phyloP scores from a whole-genome alignment of 768 basidiomycete species.

The Cyclocybe aegerita region DNA sequence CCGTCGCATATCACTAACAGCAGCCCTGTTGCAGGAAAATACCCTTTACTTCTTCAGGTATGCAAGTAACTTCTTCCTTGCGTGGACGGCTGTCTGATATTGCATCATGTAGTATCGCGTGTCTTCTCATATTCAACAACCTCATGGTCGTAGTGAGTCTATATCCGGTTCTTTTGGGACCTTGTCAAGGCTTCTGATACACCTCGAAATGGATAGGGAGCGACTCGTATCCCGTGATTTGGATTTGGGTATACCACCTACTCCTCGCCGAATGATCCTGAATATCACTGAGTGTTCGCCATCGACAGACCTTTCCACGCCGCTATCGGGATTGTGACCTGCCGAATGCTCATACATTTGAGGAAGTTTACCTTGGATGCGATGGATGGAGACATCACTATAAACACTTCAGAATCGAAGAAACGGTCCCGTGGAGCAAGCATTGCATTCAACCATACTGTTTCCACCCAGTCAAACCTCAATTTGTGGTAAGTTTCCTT shows the following conservation, averaged over 20 bases:
- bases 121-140: constrained; percentile 41
- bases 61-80: too few species aligned
- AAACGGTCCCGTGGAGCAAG: too few species aligned
- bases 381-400: too few species aligned
- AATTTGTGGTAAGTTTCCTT: too few species aligned
- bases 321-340: constrained; percentile 41
- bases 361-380: constrained; percentile 25
- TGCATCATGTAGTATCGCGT: too few species aligned
- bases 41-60: constrained; percentile 41
- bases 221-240: constrained; percentile 45
- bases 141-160: constrained; percentile 44
- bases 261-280: background rate
- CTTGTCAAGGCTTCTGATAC: background rate
- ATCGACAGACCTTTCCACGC: constrained; percentile 40
- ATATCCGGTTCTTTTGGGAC: too few species aligned
- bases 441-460: too few species aligned
- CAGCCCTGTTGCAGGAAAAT: constrained; percentile 38
- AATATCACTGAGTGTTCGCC: background rate
- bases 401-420: too few species aligned
- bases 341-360: constrained; percentile 41
- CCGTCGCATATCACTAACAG: constrained; percentile 24
- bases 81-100: constrained; percentile 27
- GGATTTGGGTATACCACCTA: constrained; percentile 33
- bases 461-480: too few species aligned
- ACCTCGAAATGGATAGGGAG: constrained; percentile 24